phyloP scores from a whole-genome alignment of 257 asterid genomes.

The Solanum piurae region DNA sequence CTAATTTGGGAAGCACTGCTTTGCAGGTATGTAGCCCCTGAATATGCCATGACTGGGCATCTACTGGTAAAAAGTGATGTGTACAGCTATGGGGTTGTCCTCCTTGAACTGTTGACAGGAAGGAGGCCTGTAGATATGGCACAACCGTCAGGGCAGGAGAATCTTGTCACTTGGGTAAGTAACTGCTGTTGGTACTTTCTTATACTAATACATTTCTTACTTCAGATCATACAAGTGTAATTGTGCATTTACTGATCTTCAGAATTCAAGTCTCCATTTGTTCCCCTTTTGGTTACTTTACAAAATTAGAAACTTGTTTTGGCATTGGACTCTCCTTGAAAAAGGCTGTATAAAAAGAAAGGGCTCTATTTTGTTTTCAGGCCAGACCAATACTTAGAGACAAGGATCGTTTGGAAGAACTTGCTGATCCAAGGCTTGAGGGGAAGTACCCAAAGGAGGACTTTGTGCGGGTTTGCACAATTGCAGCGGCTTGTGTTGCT shows the following conservation, averaged over 20 bases:
- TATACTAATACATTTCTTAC: neutral
- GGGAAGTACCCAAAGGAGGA: constrained; percentile 85
- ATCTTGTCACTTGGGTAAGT: constrained; percentile 87
- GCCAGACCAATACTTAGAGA: constrained; percentile 84
- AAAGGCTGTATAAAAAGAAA: neutral
- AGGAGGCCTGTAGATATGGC: constrained; percentile 95
- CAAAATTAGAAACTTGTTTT: neutral
- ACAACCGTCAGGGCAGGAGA: constrained; percentile 94
- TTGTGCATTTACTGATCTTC: neutral
- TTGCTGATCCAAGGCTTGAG: constrained; percentile 67
- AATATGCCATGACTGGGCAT: constrained; percentile 99
- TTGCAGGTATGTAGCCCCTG: constrained; percentile 89
- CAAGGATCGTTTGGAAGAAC: constrained; percentile 80
- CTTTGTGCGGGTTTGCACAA: constrained; percentile 75
- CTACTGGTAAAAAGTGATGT: constrained; percentile 95
- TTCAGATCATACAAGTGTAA: neutral
- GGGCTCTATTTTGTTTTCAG: constrained; percentile 30
- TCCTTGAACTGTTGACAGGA: constrained; percentile 87
- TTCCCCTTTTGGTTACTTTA: neutral
- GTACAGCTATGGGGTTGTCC: constrained; percentile 96
- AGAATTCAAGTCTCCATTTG: neutral
- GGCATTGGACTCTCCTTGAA: neutral
- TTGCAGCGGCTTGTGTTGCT: constrained; percentile 98
- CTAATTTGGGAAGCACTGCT: constrained; percentile 5
- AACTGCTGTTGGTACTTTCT: neutral